phyloP scores from a whole-genome alignment of 139 green algal species.

The Gonium pectorale region DNA sequence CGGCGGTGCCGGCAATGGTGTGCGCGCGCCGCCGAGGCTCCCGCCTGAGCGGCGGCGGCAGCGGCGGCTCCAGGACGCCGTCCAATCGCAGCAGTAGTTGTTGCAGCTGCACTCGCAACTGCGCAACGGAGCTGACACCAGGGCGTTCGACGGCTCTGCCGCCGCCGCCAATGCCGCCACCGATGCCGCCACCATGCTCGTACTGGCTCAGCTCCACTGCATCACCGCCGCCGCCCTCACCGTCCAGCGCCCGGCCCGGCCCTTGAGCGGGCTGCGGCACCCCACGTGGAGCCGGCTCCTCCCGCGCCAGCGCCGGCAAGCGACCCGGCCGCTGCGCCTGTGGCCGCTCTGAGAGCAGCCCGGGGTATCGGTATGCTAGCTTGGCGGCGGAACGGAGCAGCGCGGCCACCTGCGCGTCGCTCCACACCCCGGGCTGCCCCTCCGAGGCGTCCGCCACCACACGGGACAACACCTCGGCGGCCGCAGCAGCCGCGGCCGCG shows the following conservation, averaged over 20 bases:
- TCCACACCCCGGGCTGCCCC: background rate
- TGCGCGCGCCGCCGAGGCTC: background rate
- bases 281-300: background rate
- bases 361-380: background rate
- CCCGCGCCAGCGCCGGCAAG: background rate
- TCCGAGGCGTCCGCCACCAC: slow-evolving; percentile 4
- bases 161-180: background rate
- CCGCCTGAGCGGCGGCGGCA: background rate
- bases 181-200: background rate
- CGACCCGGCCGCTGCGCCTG: background rate
- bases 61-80: background rate
- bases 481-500: background rate
- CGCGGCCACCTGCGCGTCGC: background rate
- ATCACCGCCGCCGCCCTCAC: background rate
- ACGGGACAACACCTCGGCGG: background rate
- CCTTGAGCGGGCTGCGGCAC: background rate
- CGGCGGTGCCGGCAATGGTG: background rate
- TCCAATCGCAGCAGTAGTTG: slow-evolving; percentile 31
- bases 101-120: slow-evolving; percentile 17
- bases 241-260: background rate
- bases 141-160: background rate
- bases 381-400: background rate
- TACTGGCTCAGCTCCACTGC: background rate
- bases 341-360: background rate
- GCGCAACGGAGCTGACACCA: background rate